These are phyloP conservation scores for Trichoderma asperelloides DNA, from an alignment of 495 filamentous ascomycete species.

Conservation along the genomic window DNA sequence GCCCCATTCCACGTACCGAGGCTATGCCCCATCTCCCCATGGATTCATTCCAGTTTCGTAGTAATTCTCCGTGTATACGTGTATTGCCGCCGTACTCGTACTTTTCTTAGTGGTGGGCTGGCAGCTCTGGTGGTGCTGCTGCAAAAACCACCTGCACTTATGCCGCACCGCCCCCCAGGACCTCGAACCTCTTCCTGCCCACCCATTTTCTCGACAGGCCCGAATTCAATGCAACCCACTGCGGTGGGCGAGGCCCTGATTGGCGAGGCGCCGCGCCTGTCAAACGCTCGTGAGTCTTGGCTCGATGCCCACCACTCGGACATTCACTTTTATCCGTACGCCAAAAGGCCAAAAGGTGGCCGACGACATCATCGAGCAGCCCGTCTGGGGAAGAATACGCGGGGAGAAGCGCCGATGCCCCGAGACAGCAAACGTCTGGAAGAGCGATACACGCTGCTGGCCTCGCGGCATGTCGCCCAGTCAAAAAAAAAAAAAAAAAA, in stretches of 20 bases:
- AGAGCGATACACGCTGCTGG: neutral
- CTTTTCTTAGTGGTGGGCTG: too few species aligned
- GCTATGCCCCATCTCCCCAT: too few species aligned
- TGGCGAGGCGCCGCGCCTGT: neutral
- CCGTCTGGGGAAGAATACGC: neutral
- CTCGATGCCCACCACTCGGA: neutral
- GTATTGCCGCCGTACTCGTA: neutral
- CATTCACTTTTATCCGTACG: neutral
- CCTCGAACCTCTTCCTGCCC: neutral
- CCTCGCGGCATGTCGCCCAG: neutral
- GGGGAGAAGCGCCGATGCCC: neutral
- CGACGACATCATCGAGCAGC: neutral
- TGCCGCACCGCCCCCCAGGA: neutral
- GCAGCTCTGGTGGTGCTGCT: too few species aligned
- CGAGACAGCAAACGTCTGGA: neutral
- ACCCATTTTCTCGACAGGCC: neutral
- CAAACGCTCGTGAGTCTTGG: neutral
- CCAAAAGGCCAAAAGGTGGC: neutral
- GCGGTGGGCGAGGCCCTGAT: neutral
- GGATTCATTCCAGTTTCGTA: neutral
- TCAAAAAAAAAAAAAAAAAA: neutral
- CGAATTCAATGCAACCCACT: slow-evolving; percentile 1
- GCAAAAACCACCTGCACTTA: neutral
- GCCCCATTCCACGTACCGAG: too few species aligned
- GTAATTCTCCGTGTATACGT: neutral